Percentiles rank a stretch among this genome's conserved stretches.
Evolutionary conservation across 257 asterid species (phyloP).

Genomic region (Galeopsis tetrahit): DNA sequence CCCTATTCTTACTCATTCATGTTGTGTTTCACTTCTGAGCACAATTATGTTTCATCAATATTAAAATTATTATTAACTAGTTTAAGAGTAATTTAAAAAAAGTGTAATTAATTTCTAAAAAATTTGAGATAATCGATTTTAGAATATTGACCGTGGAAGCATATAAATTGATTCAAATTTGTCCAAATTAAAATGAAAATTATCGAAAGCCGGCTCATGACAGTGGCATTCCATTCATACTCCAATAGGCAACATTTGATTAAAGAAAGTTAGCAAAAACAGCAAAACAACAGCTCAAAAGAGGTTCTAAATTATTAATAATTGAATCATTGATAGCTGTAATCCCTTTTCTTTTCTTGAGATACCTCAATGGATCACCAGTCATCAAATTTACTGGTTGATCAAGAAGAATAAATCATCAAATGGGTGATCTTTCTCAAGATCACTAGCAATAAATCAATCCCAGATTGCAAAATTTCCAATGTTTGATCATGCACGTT

Average conservation of each 20-base stretch:
- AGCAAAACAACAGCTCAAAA: slow-evolving; percentile 25
- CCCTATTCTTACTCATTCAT: no score
- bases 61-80: no score
- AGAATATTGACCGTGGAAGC: no score
- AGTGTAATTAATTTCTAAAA: no score
- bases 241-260: slow-evolving; percentile 15
- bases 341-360: slow-evolving; percentile 16
- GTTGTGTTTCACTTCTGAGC: no score
- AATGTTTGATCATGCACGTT: slow-evolving; percentile 21
- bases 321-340: slow-evolving; percentile 30
- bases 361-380: slow-evolving; percentile 7
- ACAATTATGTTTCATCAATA: no score
- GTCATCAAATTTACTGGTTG: background rate
- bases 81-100: no score
- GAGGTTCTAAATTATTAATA: slow-evolving; percentile 23
- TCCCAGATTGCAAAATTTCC: background rate
- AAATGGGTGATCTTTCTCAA: background rate
- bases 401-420: background rate
- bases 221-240: slow-evolving; percentile 8
- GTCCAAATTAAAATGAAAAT: slow-evolving; percentile 3
- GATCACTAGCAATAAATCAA: slow-evolving; percentile 11
- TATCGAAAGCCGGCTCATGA: background rate
- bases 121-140: no score
- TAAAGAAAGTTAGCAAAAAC: slow-evolving; percentile 14
- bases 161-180: no score